These are phyloP conservation scores for Saccharomycopsis malanga DNA, from an alignment of 805 yeast genomes.

Conservation along the genomic window DNA sequence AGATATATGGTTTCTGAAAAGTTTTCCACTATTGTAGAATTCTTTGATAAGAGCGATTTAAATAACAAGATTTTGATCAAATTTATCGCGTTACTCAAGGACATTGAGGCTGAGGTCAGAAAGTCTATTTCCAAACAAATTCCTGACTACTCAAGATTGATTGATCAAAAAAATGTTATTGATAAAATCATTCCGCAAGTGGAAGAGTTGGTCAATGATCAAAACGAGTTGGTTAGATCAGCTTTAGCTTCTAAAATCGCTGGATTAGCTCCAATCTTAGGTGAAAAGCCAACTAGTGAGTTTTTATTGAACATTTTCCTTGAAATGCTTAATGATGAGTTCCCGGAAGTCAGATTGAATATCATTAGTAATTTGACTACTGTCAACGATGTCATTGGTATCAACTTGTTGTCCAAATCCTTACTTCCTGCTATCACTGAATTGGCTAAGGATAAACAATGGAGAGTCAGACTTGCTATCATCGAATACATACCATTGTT, in stretches of 20 bases:
- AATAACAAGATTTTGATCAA: conserved; percentile 44
- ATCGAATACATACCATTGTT: conserved; percentile 93
- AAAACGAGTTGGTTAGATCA: conserved; percentile 87
- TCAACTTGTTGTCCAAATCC: conserved; percentile 76
- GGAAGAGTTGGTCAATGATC: conserved; percentile 78
- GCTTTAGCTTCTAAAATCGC: conserved; percentile 87
- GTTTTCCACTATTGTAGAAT: conserved; percentile 64
- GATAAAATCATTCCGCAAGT: conserved; percentile 76
- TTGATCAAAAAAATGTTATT: conserved; percentile 44
- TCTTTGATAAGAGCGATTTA: conserved; percentile 49
- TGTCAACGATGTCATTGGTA: conserved; percentile 92
- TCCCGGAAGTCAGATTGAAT: conserved; percentile 91
- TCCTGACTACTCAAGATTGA: conserved; percentile 60
- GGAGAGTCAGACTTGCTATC: conserved; percentile 97
- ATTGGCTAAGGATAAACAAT: conserved; percentile 90
- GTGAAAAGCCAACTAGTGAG: conserved; percentile 77
- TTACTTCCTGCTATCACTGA: conserved; percentile 93
- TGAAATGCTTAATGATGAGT: conserved; percentile 93
- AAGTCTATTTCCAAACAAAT: conserved; percentile 90
- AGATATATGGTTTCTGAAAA: conserved; percentile 97
- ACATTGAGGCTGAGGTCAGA: conserved; percentile 94
- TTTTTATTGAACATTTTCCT: conserved; percentile 80
- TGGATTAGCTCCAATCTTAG: conserved; percentile 76
- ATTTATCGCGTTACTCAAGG: conserved; percentile 73
- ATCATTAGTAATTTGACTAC: conserved; percentile 87